phyloP scores from a whole-genome alignment of 192 early-diverging fungal species.

The Coemansia sp. region DNA sequence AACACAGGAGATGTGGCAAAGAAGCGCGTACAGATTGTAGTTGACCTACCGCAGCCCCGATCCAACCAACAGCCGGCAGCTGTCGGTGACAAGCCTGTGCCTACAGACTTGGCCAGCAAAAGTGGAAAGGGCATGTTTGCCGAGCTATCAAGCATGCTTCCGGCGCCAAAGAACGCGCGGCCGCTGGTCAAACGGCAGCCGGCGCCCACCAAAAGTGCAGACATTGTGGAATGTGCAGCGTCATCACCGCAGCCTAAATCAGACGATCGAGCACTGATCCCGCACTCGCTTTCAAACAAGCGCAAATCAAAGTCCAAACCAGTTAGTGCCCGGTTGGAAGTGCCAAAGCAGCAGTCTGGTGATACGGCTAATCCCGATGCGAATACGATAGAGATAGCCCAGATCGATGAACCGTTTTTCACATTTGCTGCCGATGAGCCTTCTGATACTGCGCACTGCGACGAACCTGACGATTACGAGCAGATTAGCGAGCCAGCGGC shows the following conservation, averaged over 20 bases:
- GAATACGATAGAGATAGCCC: neutral
- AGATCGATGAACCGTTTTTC: neutral
- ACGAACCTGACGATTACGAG: constrained; percentile 1
- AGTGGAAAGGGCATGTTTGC: constrained; percentile 19
- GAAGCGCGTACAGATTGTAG: constrained; percentile 26
- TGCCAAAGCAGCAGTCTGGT: neutral
- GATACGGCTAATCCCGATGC: neutral
- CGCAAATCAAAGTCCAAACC: constrained; percentile 11
- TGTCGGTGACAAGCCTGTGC: neutral
- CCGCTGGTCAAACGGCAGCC: neutral
- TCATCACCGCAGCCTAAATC: neutral
- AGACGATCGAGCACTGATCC: constrained; percentile 16
- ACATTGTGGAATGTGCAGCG: too few species aligned
- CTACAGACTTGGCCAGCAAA: neutral
- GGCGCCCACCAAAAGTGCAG: neutral
- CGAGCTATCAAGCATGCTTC: constrained; percentile 38
- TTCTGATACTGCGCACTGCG: neutral
- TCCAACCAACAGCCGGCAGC: neutral
- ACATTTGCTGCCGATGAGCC: constrained; percentile 1
- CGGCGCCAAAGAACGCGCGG: constrained; percentile 40
- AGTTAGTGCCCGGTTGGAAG: neutral
- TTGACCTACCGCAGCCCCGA: constrained; percentile 19
- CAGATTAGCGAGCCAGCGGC: neutral
- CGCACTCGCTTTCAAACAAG: constrained; percentile 38
- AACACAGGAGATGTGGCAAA: neutral